A percentile compares a stretch with the other conserved stretches of the same genome.
These are phyloP conservation scores for Citrullus mucosospermus DNA, from an alignment of 306 rosid species.

Conservation along the genomic window DNA sequence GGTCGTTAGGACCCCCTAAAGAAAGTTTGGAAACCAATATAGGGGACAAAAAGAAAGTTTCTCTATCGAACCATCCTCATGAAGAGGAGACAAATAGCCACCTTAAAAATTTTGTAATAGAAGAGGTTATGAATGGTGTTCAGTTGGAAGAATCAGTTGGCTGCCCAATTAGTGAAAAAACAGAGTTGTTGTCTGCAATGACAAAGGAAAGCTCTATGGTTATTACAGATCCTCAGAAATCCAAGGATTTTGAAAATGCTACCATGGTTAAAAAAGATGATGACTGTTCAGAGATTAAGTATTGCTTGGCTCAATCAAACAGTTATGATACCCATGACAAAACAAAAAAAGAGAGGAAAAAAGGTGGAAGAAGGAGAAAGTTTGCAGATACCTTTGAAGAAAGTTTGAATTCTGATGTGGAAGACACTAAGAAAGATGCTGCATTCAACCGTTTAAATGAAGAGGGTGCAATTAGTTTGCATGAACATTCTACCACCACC, in stretches of 20 bases:
- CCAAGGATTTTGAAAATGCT: background rate
- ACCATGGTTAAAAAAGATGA: background rate
- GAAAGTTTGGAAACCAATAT: background rate
- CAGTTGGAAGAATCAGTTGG: background rate
- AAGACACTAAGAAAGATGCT: background rate
- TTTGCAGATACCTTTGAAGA: constrained; percentile 1
- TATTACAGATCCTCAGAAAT: background rate
- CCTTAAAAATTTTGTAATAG: background rate
- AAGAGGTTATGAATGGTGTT: background rate
- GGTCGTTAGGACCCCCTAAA: background rate
- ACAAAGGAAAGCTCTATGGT: background rate
- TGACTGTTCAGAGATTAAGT: background rate
- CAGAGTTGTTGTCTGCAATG: background rate
- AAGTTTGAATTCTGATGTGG: constrained; percentile 1
- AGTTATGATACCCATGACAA: background rate
- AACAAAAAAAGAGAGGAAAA: background rate
- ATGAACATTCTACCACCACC: background rate
- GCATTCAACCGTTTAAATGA: background rate
- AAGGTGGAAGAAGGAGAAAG: constrained; percentile 1
- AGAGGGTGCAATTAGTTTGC: background rate
- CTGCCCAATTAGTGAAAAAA: background rate
- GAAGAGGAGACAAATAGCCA: constrained; percentile 1
- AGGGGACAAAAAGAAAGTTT: background rate
- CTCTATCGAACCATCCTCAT: background rate
- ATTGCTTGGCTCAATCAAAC: background rate